Evolutionary conservation across 768 basidiomycete genomes (phyloP).

Genomic region (Symmetrospora coprosmae): DNA sequence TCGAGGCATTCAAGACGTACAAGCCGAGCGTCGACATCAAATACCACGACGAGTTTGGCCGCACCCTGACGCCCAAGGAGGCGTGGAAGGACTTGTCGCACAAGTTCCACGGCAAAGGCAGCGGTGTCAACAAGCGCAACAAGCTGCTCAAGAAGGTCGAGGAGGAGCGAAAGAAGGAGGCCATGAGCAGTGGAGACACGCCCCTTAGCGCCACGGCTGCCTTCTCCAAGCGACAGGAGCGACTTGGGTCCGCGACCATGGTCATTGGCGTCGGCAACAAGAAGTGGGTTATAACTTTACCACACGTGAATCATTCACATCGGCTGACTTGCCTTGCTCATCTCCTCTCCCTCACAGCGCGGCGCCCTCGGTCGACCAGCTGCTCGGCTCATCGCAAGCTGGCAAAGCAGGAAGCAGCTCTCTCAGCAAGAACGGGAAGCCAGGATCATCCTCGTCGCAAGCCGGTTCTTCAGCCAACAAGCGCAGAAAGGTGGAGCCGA

Average conservation of each 20-base stretch:
- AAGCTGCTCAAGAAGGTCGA: slow-evolving; percentile 90
- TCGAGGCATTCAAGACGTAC: slow-evolving; percentile 79
- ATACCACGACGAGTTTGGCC: slow-evolving; percentile 91
- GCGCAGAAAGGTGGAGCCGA: slow-evolving; percentile 9
- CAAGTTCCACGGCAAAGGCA: slow-evolving; percentile 95
- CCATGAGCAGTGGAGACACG: slow-evolving; percentile 90
- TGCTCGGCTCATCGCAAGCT: slow-evolving; percentile 1
- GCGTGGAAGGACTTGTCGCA: slow-evolving; percentile 58
- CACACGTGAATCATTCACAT: too few relatives aligned
- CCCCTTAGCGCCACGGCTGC: slow-evolving; percentile 87
- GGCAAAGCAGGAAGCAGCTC: background rate
- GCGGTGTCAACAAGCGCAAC: slow-evolving; percentile 92
- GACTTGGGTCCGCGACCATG: slow-evolving; percentile 90
- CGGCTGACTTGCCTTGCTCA: background rate
- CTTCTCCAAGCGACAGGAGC: slow-evolving; percentile 83
- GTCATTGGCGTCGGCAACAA: slow-evolving; percentile 45
- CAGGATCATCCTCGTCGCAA: too few relatives aligned
- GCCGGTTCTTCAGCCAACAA: background rate
- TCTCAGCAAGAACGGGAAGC: too few relatives aligned
- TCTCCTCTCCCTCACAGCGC: background rate
- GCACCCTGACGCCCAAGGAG: slow-evolving; percentile 76
- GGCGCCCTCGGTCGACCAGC: slow-evolving; percentile 13
- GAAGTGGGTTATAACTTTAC: slow-evolving; percentile 24
- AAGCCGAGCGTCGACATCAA: slow-evolving; percentile 93
- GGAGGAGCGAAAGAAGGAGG: slow-evolving; percentile 87